phyloP scores from a whole-genome alignment of 2,329 filamentous ascomycete species.

The Diaporthe capsici region DNA sequence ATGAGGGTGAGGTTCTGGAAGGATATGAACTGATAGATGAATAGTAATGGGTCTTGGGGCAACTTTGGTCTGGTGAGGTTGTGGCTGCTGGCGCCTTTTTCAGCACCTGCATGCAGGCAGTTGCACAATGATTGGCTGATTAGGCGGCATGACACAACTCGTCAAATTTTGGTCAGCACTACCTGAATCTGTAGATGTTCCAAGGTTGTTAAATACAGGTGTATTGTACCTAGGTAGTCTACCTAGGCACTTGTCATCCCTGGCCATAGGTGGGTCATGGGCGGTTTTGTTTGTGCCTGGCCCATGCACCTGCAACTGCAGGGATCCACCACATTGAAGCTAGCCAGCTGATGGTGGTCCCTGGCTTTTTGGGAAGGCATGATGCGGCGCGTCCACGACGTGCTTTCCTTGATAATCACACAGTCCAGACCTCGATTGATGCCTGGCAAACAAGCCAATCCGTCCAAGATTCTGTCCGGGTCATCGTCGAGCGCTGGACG shows the following conservation, averaged over 20 bases:
- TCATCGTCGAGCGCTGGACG: background rate
- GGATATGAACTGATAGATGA: no score
- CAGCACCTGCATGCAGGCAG: no score
- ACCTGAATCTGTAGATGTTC: no score
- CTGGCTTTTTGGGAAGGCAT: slow-evolving; percentile 39
- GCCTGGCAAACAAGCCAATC: background rate
- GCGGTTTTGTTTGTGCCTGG: slow-evolving; percentile 9
- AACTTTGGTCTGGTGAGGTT: no score
- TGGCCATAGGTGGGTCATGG: background rate
- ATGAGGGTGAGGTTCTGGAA: no score
- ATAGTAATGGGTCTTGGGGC: no score
- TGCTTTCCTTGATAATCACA: background rate
- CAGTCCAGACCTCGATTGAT: background rate
- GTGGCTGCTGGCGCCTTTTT: no score
- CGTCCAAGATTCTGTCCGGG: background rate
- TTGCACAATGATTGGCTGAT: no score
- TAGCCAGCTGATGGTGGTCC: slow-evolving; percentile 30
- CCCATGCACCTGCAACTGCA: slow-evolving; percentile 15
- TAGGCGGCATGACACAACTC: no score
- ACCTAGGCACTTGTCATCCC: background rate
- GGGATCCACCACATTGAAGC: slow-evolving; percentile 4
- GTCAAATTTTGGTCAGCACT: no score
- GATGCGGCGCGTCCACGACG: slow-evolving; percentile 39
- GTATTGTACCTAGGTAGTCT: no score
- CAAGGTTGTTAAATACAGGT: no score